phyloP scores from a whole-genome alignment of 148 eudicot genomes.

The Chenopodium formosanum region DNA sequence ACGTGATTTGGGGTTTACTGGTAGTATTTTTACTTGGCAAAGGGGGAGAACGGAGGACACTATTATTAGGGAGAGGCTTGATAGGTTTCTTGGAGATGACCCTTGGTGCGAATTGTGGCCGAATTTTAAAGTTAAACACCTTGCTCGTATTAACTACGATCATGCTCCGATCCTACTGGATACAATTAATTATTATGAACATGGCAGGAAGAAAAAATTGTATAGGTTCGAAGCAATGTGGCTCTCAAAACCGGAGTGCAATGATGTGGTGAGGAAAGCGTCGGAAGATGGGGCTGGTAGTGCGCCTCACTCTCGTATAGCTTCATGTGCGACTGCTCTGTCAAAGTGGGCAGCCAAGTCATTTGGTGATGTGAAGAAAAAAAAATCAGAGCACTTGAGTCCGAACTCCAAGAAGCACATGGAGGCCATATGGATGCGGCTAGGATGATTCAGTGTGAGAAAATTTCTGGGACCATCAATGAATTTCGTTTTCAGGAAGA shows the following conservation, averaged over 20 bases:
- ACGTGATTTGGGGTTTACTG: background rate
- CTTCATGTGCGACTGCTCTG: background rate
- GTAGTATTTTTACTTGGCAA: background rate
- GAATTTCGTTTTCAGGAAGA: background rate
- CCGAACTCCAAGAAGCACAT: background rate
- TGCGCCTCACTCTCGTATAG: background rate
- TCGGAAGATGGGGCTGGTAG: background rate
- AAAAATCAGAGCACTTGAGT: too few relatives aligned
- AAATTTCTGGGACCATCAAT: background rate
- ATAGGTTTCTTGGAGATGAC: background rate
- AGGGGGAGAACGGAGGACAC: background rate
- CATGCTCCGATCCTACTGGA: background rate
- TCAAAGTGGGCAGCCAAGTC: background rate
- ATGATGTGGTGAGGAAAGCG: background rate
- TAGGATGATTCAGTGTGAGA: background rate
- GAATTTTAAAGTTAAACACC: background rate
- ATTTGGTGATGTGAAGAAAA: background rate
- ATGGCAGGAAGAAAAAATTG: background rate
- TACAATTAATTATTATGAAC: background rate
- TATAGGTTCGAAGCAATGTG: background rate
- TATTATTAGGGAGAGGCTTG: background rate
- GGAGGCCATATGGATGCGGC: background rate
- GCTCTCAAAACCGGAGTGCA: background rate
- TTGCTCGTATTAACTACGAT: background rate
- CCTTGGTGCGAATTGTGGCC: background rate